A percentile compares a stretch with the other conserved stretches of the same genome.
Conservation (phyloP, 805 yeast species). For the Barnettozyma sp. region DNA sequence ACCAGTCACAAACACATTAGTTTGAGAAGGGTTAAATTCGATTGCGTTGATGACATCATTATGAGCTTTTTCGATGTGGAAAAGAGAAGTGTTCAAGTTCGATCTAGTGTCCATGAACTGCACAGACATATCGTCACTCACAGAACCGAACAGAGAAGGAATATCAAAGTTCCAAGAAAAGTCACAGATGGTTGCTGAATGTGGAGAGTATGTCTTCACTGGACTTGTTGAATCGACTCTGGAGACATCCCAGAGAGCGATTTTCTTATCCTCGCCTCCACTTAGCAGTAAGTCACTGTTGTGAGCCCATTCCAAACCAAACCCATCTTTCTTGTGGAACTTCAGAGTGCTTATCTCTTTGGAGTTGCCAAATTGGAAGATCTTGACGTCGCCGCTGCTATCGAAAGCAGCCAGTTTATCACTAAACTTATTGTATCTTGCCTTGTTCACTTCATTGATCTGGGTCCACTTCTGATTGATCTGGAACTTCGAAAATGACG, state of each 20-base stretch:
- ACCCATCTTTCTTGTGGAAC: slow-evolving; percentile 61
- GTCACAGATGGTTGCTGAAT: slow-evolving; percentile 58
- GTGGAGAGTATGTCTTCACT: slow-evolving; percentile 37
- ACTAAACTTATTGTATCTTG: slow-evolving; percentile 37
- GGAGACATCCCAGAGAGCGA: slow-evolving; percentile 64
- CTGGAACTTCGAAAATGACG: slow-evolving; percentile 35
- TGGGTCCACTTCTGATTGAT: slow-evolving; percentile 41
- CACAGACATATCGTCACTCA: slow-evolving; percentile 57
- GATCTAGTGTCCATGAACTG: slow-evolving; percentile 55
- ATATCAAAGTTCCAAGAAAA: slow-evolving; percentile 47
- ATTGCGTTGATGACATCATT: slow-evolving; percentile 61
- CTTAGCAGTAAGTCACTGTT: slow-evolving; percentile 43
- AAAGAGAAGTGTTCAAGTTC: slow-evolving; percentile 28
- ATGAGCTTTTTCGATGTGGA: slow-evolving; percentile 43
- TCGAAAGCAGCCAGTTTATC: slow-evolving; percentile 19
- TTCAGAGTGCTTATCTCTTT: slow-evolving; percentile 29
- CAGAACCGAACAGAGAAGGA: slow-evolving; percentile 54
- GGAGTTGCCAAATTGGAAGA: slow-evolving; percentile 31
- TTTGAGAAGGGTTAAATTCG: slow-evolving; percentile 51
- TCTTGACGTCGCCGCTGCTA: slow-evolving; percentile 40
- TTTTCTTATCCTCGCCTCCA: slow-evolving; percentile 59
- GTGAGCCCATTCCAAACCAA: slow-evolving; percentile 63
- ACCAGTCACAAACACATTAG: slow-evolving; percentile 62
- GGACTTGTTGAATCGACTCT: slow-evolving; percentile 36
- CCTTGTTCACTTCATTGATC: slow-evolving; percentile 53